Percentiles rank a stretch among this genome's conserved stretches.
Conservation (phyloP, 345 rosid genomes). For the Litchi chinensis region DNA sequence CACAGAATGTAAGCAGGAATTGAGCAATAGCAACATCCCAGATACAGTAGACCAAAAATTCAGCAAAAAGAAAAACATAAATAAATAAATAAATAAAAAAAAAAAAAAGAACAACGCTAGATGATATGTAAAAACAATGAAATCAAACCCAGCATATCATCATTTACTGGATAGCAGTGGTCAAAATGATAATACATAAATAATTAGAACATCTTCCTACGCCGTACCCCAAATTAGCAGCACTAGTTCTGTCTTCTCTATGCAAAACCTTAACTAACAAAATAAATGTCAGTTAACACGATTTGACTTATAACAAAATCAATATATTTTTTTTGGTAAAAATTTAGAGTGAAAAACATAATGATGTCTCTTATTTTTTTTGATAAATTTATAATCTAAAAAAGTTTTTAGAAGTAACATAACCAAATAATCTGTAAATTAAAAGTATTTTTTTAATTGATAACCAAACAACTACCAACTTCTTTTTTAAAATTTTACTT, state of each 20-base stretch:
- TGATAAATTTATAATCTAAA: no score
- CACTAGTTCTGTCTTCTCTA: background rate
- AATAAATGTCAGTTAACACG: background rate
- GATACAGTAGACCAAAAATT: background rate
- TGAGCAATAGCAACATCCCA: background rate
- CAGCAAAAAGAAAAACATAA: no score
- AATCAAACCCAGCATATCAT: background rate
- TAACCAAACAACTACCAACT: no score
- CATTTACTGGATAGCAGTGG: background rate
- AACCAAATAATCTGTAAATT: no score
- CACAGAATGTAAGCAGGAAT: background rate
- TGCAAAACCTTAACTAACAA: background rate
- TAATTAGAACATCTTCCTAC: background rate
- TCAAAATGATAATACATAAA: background rate
- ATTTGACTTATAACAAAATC: background rate
- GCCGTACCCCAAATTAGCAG: background rate
- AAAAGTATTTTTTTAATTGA: no score
- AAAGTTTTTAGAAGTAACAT: no score
- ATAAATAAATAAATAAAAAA: no score
- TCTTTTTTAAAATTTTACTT: no score
- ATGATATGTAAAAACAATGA: background rate
- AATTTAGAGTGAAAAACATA: no score
- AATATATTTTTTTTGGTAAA: no score
- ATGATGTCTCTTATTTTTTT: no score
- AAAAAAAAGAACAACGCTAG: background rate